These are phyloP conservation scores for Paraleonurus japonicus DNA, from an alignment of 257 asterid genomes.

Conservation along the genomic window DNA sequence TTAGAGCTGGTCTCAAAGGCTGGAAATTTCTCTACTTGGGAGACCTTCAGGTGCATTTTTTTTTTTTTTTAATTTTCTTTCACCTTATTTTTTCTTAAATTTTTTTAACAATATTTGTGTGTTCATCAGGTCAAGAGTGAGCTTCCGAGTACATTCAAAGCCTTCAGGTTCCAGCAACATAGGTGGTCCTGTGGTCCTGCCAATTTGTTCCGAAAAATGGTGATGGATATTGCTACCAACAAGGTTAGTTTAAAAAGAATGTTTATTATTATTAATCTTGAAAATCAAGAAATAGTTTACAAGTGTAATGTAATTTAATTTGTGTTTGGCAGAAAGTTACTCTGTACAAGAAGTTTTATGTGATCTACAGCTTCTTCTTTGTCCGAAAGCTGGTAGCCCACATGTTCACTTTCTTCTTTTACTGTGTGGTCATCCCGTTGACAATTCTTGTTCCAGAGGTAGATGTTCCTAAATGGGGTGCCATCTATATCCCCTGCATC, in stretches of 20 bases:
- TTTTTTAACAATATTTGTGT: background rate
- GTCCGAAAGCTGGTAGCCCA: constrained; percentile 62
- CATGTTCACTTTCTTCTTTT: constrained; percentile 58
- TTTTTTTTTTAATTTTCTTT: too few relatives aligned
- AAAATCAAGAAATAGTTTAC: background rate
- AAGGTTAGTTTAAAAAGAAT: constrained; percentile 35
- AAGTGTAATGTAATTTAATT: background rate
- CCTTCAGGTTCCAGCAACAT: constrained; percentile 67
- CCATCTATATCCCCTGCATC: constrained; percentile 56
- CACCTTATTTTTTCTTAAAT: background rate
- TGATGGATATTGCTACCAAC: constrained; percentile 45
- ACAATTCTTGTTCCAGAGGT: constrained; percentile 59
- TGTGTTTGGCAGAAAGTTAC: constrained; percentile 45
- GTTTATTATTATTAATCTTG: background rate
- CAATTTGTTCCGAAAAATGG: constrained; percentile 59
- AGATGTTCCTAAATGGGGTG: constrained; percentile 56
- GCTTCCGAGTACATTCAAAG: constrained; percentile 69
- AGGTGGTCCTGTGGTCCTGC: constrained; percentile 76
- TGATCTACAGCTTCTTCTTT: constrained; percentile 71
- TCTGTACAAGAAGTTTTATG: constrained; percentile 51
- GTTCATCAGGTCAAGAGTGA: constrained; percentile 55
- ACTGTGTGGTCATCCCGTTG: constrained; percentile 54
- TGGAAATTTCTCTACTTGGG: constrained; percentile 71
- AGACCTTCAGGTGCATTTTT: constrained; percentile 45
- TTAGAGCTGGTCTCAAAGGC: constrained; percentile 68